Conservation (phyloP, 345 rosid genomes). For the Eucalyptus regnans region DNA sequence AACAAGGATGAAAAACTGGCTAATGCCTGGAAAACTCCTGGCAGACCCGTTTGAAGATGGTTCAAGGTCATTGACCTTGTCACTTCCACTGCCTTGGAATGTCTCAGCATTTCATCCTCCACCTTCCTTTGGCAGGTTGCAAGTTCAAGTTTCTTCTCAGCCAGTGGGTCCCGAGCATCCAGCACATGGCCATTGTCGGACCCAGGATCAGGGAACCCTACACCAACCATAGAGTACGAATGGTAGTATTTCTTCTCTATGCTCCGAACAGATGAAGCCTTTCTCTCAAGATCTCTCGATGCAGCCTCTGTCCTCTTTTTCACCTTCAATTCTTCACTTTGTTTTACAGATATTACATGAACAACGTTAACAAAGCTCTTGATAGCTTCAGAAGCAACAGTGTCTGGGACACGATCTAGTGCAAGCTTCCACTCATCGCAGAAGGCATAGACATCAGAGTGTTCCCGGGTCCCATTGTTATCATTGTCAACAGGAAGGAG, state of each 20-base stretch:
- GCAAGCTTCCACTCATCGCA: conserved; percentile 95
- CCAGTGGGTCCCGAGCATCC: conserved; percentile 88
- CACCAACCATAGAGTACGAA: conserved; percentile 85
- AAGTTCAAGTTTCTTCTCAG: conserved; percentile 79
- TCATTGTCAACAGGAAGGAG: conserved; percentile 65
- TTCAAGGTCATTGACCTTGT: conserved; percentile 89
- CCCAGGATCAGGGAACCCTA: conserved; percentile 68
- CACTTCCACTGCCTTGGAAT: conserved; percentile 83
- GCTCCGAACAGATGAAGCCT: conserved; percentile 77
- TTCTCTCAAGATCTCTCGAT: conserved; percentile 87
- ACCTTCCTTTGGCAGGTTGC: conserved; percentile 80
- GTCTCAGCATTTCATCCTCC: conserved; percentile 85
- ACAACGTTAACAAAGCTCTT: conserved; percentile 87
- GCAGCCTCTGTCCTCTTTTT: conserved; percentile 67
- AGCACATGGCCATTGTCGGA: conserved; percentile 48
- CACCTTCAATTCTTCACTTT: conserved; percentile 71
- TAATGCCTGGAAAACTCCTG: conserved; percentile 88
- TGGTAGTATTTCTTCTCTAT: conserved; percentile 90
- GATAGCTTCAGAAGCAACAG: conserved; percentile 96
- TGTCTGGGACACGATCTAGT: conserved; percentile 88
- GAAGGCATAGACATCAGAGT: conserved; percentile 46
- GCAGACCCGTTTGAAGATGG: conserved; percentile 82
- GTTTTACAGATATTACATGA: conserved; percentile 67
- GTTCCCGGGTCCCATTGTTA: conserved; percentile 20
- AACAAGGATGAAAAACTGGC: conserved; percentile 80